Conservation (phyloP, 257 asterid species). For the Fraxinus excelsior region DNA sequence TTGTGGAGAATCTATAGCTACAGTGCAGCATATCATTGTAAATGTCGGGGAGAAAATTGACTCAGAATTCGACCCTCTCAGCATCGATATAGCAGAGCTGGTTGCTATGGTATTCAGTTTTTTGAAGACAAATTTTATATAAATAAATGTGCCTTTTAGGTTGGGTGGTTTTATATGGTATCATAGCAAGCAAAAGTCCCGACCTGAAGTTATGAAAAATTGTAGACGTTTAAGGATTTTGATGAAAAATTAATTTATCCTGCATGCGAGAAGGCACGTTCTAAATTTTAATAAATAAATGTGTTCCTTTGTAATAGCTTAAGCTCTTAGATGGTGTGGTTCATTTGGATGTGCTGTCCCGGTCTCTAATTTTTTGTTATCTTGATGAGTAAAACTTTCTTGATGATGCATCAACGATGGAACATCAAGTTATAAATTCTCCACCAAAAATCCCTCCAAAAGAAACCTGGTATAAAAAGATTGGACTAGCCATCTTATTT, state of each 20-base stretch:
- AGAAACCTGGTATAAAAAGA: not conserved
- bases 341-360: constrained; percentile 9
- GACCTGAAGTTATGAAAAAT: not conserved
- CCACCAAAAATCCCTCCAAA: not conserved
- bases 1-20: constrained; percentile 67
- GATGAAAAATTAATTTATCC: not conserved
- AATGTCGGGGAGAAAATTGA: constrained; percentile 90
- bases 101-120: constrained; percentile 77
- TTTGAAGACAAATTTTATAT: not conserved
- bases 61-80: constrained; percentile 78
- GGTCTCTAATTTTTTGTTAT: not conserved
- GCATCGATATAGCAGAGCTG: constrained; percentile 86
- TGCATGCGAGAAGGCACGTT: not conserved
- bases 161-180: not conserved
- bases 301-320: not conserved
- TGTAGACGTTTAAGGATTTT: no score
- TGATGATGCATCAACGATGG: not conserved
- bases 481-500: constrained; percentile 1
- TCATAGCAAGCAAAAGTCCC: not conserved
- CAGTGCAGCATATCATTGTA: constrained; percentile 66
- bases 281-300: not conserved
- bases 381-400: constrained; percentile 17
- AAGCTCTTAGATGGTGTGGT: not conserved
- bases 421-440: not conserved
- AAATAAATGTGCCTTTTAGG: not conserved